Conservation (phyloP, 805 yeast species). For the Kockiozyma suomiensis region DNA sequence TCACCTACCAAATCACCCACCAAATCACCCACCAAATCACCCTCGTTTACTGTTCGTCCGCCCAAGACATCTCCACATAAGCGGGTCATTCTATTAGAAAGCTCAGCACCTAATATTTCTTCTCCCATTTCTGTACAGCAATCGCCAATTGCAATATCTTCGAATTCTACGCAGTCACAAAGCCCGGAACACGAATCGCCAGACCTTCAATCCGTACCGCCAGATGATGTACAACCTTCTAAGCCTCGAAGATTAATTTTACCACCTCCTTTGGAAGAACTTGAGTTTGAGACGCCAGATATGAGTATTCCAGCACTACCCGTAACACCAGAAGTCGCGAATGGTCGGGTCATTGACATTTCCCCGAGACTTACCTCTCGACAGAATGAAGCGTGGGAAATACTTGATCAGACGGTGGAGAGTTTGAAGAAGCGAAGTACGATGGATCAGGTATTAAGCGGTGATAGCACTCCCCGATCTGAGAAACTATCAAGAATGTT, state of each 20-base stretch:
- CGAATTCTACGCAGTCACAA: too few relatives aligned
- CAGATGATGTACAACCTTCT: neutral
- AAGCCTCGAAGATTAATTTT: neutral
- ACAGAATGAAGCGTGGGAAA: slow-evolving; percentile 19
- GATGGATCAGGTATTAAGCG: neutral
- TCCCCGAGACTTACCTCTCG: slow-evolving; percentile 18
- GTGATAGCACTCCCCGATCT: neutral
- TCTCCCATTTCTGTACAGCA: too few relatives aligned
- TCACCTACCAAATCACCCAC: neutral
- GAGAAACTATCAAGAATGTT: slow-evolving; percentile 7
- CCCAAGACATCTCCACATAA: neutral
- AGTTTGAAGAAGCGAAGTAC: neutral
- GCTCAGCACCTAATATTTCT: too few relatives aligned
- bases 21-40: neutral
- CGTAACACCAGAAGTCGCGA: neutral
- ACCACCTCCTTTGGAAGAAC: slow-evolving; percentile 23
- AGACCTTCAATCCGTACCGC: neutral
- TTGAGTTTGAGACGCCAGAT: slow-evolving; percentile 12
- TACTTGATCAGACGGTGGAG: slow-evolving; percentile 9
- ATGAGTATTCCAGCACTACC: neutral
- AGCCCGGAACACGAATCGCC: neutral
- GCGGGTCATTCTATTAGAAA: too few relatives aligned
- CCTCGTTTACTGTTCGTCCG: neutral
- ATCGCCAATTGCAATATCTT: too few relatives aligned
- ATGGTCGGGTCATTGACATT: neutral